These are phyloP conservation scores for Aegilops bicornis DNA, from an alignment of 176 grass and related monocot species.

Conservation along the genomic window DNA sequence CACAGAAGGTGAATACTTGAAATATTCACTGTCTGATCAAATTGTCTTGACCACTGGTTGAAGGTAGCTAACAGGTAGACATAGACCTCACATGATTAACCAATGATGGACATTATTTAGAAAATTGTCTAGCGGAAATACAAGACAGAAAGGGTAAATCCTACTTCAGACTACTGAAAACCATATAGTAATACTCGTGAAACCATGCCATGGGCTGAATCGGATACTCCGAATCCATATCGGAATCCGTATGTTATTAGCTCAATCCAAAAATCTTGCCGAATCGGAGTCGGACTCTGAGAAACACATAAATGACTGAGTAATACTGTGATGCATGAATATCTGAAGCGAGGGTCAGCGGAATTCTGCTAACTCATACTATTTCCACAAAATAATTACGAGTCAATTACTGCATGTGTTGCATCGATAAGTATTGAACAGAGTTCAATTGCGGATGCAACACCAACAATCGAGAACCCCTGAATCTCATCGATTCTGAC, in stretches of 20 bases:
- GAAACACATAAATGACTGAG: background rate
- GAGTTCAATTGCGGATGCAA: background rate
- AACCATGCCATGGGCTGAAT: background rate
- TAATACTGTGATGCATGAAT: background rate
- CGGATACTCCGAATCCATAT: background rate
- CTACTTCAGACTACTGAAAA: background rate
- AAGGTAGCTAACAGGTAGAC: background rate
- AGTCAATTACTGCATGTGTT: background rate
- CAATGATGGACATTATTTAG: background rate
- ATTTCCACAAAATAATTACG: background rate
- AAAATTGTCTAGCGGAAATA: background rate
- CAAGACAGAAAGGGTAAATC: conserved; percentile 6
- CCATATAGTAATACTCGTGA: background rate
- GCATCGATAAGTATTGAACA: background rate
- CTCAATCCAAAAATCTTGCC: background rate
- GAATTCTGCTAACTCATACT: background rate
- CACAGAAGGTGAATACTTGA: background rate
- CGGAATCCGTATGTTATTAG: background rate
- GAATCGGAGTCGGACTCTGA: background rate
- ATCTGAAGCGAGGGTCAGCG: background rate
- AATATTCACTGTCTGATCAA: background rate
- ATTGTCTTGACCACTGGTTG: background rate
- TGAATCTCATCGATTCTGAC: background rate
- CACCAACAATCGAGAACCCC: background rate
- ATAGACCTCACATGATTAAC: background rate